Evolutionary conservation across 495 filamentous ascomycete genomes (phyloP).

Genomic region (Lasiosphaeriaceae sp.): DNA sequence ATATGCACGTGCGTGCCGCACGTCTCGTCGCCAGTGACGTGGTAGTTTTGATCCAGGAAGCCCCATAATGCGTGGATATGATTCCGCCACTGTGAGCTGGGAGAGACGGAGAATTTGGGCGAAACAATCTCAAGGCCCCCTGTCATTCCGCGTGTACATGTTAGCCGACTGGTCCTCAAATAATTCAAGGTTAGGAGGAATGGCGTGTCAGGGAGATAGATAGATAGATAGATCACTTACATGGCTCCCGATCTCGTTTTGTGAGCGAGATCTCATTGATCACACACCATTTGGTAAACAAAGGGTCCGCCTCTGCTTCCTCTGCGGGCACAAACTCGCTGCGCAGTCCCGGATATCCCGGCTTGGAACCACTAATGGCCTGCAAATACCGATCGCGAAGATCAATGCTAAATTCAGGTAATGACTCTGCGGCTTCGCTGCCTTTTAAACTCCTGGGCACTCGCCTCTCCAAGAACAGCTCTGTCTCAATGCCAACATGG

Average conservation of each 20-base stretch:
- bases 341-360: neutral
- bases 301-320: neutral
- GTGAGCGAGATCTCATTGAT: neutral
- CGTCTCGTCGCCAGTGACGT: neutral
- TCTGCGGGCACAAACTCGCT: neutral
- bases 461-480: neutral
- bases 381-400: neutral
- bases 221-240: no score
- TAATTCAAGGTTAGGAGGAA: no score
- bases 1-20: neutral
- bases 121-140: neutral
- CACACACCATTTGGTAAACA: neutral
- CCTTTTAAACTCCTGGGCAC: neutral
- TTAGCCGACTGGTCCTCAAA: no score
- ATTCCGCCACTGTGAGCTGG: neutral
- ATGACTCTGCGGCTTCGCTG: neutral
- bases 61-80: neutral
- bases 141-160: no score
- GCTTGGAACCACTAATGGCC: neutral
- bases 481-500: neutral
- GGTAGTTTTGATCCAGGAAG: neutral
- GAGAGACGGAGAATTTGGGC: neutral
- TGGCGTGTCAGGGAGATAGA: no score
- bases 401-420: neutral
- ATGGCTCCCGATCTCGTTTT: neutral